Conservation (phyloP, 768 basidiomycete species). For the Mycena alexandri region DNA sequence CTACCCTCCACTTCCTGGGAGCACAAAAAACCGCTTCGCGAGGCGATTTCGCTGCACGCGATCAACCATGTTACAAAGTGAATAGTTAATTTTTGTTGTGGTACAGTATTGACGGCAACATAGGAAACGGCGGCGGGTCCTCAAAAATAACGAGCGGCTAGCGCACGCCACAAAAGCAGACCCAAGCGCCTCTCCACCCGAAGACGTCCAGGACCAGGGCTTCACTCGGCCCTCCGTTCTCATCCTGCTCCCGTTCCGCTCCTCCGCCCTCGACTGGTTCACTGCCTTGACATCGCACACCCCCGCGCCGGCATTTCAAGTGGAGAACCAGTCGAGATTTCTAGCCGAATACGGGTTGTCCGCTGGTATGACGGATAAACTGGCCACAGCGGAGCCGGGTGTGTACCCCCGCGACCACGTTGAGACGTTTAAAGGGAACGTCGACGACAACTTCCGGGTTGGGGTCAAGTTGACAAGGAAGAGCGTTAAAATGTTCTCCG, state of each 20-base stretch:
- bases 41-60: constrained; percentile 82
- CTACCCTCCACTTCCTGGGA: constrained; percentile 75
- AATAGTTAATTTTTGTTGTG: constrained; percentile 34
- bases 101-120: constrained; percentile 7
- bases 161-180: constrained; percentile 73
- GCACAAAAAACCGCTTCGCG: constrained; percentile 70
- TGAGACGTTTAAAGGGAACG: constrained; percentile 95
- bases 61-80: constrained; percentile 94
- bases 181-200: constrained; percentile 65
- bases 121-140: constrained; percentile 90
- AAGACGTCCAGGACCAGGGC: constrained; percentile 94
- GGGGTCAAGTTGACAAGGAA: constrained; percentile 95
- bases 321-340: constrained; percentile 91
- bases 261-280: constrained; percentile 87
- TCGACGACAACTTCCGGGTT: constrained; percentile 94
- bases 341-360: constrained; percentile 87
- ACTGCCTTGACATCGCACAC: constrained; percentile 83
- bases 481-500: constrained; percentile 90
- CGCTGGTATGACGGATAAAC: constrained; percentile 82
- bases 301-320: constrained; percentile 77
- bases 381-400: constrained; percentile 77
- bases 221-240: constrained; percentile 97
- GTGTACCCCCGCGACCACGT: constrained; percentile 91
- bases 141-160: constrained; percentile 96
- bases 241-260: constrained; percentile 93